Percentiles rank a stretch among this genome's conserved stretches.
Conservation (phyloP, 2,329 filamentous ascomycete genomes). For the Metarhizium brunneum region DNA sequence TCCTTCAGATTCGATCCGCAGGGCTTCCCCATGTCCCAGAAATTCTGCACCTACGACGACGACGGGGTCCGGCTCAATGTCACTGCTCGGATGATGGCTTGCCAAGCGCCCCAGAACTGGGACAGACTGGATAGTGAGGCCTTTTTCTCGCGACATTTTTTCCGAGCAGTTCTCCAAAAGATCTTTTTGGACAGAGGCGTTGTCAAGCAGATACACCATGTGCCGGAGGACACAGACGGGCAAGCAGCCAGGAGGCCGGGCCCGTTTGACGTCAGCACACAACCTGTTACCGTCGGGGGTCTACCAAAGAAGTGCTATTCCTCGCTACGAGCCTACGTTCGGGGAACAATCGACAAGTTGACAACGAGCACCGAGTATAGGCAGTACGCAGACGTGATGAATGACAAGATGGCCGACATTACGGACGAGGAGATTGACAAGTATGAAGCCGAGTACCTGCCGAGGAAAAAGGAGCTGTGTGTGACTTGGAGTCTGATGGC, state of each 20-base stretch:
- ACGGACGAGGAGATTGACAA: constrained; percentile 64
- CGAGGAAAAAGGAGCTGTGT: constrained; percentile 70
- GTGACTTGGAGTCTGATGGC: constrained; percentile 94
- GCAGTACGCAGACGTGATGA: constrained; percentile 50
- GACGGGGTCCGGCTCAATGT: constrained; percentile 80
- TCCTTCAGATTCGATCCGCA: constrained; percentile 72
- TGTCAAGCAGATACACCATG: constrained; percentile 49
- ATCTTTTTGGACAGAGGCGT: constrained; percentile 84
- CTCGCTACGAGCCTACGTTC: constrained; percentile 67
- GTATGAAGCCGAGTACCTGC: constrained; percentile 58
- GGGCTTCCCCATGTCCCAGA: constrained; percentile 85
- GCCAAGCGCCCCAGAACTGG: constrained; percentile 94
- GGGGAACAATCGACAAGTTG: constrained; percentile 72
- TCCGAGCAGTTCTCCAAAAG: constrained; percentile 78
- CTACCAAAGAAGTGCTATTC: constrained; percentile 71
- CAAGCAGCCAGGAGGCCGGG: constrained; percentile 17
- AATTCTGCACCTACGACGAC: constrained; percentile 47
- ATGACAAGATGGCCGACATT: constrained; percentile 55
- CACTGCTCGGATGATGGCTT: constrained; percentile 95
- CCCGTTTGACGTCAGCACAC: constrained; percentile 51
- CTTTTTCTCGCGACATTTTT: constrained; percentile 93
- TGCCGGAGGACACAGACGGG: background rate
- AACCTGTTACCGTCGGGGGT: constrained; percentile 79
- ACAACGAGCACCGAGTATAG: constrained; percentile 46
- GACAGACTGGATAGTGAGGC: constrained; percentile 66